Evolutionary conservation across 371 early-diverging fungal genomes (phyloP), one percentile per base, ranked within the genome.

Genomic region (Mucor indicus): DNA sequence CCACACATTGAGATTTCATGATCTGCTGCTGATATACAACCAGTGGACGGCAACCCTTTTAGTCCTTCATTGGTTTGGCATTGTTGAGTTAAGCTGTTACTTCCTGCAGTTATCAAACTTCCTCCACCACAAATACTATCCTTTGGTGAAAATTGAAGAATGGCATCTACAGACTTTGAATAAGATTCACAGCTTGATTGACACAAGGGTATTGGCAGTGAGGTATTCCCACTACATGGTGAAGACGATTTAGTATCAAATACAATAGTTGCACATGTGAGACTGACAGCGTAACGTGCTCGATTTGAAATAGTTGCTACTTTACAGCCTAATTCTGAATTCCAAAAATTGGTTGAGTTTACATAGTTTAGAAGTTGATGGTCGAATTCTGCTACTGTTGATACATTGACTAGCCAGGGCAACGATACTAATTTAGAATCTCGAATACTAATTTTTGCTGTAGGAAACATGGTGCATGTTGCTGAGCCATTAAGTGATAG

Each of bases 1-100:
- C 72, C 72, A 51, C 72, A 71, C 32, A 59, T 55, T 20, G 53
- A 53, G n/a, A 57, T 55, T 32, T 71, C 72, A 48, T 64, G 59
- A 12, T 56, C 72, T 24, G 48, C 46, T 11, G 64, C 67, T 0
- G 57, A 53, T 13, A 71, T 50, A 41, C 72, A 71, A 4, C 33
- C 50, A 8, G 43, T 36, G 0, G 39, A 39, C 3, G 38, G 30
- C 1, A 55, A 38, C 0, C 61, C 71, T 38, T 57, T 53, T 15
- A 55, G 55, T 5, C 46, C 64, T 17, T 56, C 48, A 53, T 55
- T 55, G 15, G 45, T 50, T 19, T 51, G 41, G 21, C 71, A 71
- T 21, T 57, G 62, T 22, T 43, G 38, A 0, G 38, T 29, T 38
- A 44, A 33, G 23, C 48, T 48, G 23, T 39, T 48, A 9, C 27